phyloP scores from a whole-genome alignment of 2,329 filamentous ascomycete species.

The Fusarium oxysporum region DNA sequence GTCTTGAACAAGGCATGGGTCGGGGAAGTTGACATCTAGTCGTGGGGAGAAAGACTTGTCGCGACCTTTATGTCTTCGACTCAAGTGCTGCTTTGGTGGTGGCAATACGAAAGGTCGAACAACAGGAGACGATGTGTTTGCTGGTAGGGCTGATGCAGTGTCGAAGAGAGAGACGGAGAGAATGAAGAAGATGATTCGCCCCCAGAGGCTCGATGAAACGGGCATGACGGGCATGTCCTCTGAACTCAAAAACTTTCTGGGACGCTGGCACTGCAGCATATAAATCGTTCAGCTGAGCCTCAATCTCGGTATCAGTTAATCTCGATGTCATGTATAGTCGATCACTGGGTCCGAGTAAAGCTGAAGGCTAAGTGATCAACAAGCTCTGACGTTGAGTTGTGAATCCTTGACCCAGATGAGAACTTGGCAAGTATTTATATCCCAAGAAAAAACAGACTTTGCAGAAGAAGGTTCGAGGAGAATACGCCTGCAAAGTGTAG shows the following conservation, averaged over 20 bases:
- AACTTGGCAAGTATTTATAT: background rate
- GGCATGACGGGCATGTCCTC: slow-evolving; percentile 25
- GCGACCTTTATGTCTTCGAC: slow-evolving; percentile 22
- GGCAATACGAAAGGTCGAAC: slow-evolving; percentile 8
- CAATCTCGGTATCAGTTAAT: slow-evolving; percentile 36
- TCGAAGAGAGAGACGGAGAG: slow-evolving; percentile 16
- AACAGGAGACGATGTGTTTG: background rate
- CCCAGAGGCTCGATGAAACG: slow-evolving; percentile 14
- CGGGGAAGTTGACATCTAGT: slow-evolving; percentile 60
- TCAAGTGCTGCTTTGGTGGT: slow-evolving; percentile 18
- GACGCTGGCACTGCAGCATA: slow-evolving; percentile 6
- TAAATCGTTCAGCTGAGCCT: slow-evolving; percentile 32
- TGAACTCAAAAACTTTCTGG: background rate
- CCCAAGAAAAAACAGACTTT: background rate
- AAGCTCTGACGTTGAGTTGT: slow-evolving; percentile 35
- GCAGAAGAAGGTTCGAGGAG: background rate
- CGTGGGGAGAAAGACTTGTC: slow-evolving; percentile 20
- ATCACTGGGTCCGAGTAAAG: slow-evolving; percentile 30
- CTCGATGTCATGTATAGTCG: slow-evolving; percentile 36
- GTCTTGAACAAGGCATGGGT: slow-evolving; percentile 63
- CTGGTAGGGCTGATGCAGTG: slow-evolving; percentile 10
- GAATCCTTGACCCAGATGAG: slow-evolving; percentile 24
- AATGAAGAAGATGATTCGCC: slow-evolving; percentile 4
- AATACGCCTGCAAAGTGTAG: background rate
- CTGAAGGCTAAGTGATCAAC: slow-evolving; percentile 27